These are phyloP conservation scores for Chalciporus piperatus DNA, from an alignment of 768 basidiomycete genomes.

Conservation along the genomic window DNA sequence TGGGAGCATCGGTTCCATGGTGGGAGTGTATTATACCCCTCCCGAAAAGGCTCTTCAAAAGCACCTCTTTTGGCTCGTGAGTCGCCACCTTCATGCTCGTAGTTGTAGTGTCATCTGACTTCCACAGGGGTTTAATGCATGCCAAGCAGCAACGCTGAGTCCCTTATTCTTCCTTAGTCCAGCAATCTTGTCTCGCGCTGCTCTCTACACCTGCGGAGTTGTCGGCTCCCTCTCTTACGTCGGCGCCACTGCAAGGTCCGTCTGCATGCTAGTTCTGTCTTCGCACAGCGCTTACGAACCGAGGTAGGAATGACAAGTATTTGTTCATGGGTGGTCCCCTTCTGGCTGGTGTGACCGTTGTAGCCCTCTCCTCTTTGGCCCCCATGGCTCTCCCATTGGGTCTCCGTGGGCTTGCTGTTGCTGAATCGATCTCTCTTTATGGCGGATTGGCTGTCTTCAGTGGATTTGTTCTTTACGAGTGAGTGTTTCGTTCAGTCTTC, in stretches of 20 bases:
- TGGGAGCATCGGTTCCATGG: constrained; percentile 82
- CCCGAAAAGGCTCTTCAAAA: constrained; percentile 76
- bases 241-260: constrained; percentile 80
- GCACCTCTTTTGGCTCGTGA: constrained; percentile 76
- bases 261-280: background rate
- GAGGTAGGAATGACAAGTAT: constrained; percentile 68
- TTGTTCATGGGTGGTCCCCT: constrained; percentile 85
- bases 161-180: constrained; percentile 89
- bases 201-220: constrained; percentile 82
- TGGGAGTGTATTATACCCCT: constrained; percentile 74
- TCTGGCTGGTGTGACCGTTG: constrained; percentile 84
- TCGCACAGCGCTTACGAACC: background rate
- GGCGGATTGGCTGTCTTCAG: constrained; percentile 87
- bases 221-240: constrained; percentile 86
- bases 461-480: constrained; percentile 88
- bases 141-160: constrained; percentile 82
- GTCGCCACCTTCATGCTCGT: constrained; percentile 20
- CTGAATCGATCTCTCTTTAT: constrained; percentile 79
- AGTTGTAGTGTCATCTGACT: constrained; percentile 1
- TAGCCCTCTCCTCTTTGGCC: constrained; percentile 82
- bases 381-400: constrained; percentile 88
- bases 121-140: constrained; percentile 73
- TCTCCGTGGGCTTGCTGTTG: constrained; percentile 68
- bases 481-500: constrained; percentile 24
- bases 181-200: constrained; percentile 81